phyloP scores from a whole-genome alignment of 768 basidiomycete genomes.

The Trametes cinnabarina region DNA sequence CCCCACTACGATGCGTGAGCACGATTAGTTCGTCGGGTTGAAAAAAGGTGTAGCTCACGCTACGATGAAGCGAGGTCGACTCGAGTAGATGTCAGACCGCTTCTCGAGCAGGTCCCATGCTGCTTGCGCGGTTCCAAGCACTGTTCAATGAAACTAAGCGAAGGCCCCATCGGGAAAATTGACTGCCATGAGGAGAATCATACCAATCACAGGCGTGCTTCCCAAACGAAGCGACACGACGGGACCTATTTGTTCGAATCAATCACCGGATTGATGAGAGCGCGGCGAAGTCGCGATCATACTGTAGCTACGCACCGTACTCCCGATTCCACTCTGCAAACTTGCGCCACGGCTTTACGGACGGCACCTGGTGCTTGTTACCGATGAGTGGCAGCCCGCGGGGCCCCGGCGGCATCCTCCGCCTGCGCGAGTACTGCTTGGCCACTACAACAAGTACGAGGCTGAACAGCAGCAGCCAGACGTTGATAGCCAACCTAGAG shows the following conservation, averaged over 20 bases:
- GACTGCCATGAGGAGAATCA: not conserved
- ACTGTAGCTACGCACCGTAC: conserved; percentile 40
- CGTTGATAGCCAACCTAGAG: not conserved
- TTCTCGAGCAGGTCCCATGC: conserved; percentile 50
- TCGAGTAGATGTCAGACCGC: conserved; percentile 46
- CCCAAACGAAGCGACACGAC: conserved; percentile 43
- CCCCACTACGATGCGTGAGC: conserved; percentile 31
- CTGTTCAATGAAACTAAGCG: conserved; percentile 19
- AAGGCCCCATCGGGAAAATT: not conserved
- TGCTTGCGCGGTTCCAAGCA: conserved; percentile 45
- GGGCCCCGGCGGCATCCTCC: conserved; percentile 46
- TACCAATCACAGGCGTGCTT: conserved; percentile 42
- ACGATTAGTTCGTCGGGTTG: not conserved
- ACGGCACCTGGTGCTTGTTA: conserved; percentile 45
- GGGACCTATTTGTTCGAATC: conserved; percentile 38
- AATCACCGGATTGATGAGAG: too few relatives aligned
- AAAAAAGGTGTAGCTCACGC: conserved; percentile 28
- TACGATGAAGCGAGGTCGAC: conserved; percentile 46
- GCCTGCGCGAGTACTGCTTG: not conserved
- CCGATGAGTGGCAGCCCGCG: conserved; percentile 44
- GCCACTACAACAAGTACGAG: not conserved
- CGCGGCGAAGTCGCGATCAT: too few relatives aligned
- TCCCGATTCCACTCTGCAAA: conserved; percentile 46
- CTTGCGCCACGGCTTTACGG: conserved; percentile 46
- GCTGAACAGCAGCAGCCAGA: not conserved